phyloP scores from a whole-genome alignment of 805 yeast species.

The Metschnikowia rubicola region DNA sequence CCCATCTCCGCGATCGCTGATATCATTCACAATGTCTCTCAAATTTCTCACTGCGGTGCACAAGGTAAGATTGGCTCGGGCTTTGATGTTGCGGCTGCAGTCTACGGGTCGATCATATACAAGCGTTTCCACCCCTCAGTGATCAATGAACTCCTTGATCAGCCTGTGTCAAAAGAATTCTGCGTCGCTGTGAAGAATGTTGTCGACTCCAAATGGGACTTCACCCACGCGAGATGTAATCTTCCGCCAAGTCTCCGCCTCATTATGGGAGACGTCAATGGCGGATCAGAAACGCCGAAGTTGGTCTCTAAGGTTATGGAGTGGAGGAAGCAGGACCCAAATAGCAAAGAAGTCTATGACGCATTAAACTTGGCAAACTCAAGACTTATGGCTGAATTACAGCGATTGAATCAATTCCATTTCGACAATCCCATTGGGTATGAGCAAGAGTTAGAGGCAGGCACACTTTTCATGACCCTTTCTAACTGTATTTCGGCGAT shows the following conservation, averaged over 20 bases:
- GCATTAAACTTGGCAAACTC: slow-evolving; percentile 58
- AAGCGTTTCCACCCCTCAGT: slow-evolving; percentile 64
- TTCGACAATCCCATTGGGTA: slow-evolving; percentile 35
- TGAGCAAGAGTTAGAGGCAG: slow-evolving; percentile 1
- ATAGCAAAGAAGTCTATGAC: slow-evolving; percentile 51
- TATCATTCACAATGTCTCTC: slow-evolving; percentile 78
- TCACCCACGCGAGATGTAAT: slow-evolving; percentile 49
- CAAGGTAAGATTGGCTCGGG: slow-evolving; percentile 97
- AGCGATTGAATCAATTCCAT: slow-evolving; percentile 34
- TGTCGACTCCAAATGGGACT: slow-evolving; percentile 58
- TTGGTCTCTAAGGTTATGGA: slow-evolving; percentile 69
- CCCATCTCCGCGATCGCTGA: slow-evolving; percentile 17
- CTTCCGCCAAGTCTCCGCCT: slow-evolving; percentile 69
- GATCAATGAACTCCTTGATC: slow-evolving; percentile 38
- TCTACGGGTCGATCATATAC: slow-evolving; percentile 83
- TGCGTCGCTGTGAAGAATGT: slow-evolving; percentile 26
- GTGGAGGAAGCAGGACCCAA: slow-evolving; percentile 61
- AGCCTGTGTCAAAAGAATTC: slow-evolving; percentile 12
- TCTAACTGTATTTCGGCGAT: slow-evolving; percentile 45
- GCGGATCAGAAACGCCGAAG: slow-evolving; percentile 93
- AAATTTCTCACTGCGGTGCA: slow-evolving; percentile 87
- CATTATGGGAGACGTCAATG: slow-evolving; percentile 89
- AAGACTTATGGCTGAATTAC: slow-evolving; percentile 49
- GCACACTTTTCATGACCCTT: slow-evolving; percentile 26
- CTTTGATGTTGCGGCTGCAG: slow-evolving; percentile 95